Percentiles rank a stretch among this genome's conserved stretches.
Evolutionary conservation across 1,284 basidiomycete genomes (phyloP).

Genomic region (Porphyrellus sp.): DNA sequence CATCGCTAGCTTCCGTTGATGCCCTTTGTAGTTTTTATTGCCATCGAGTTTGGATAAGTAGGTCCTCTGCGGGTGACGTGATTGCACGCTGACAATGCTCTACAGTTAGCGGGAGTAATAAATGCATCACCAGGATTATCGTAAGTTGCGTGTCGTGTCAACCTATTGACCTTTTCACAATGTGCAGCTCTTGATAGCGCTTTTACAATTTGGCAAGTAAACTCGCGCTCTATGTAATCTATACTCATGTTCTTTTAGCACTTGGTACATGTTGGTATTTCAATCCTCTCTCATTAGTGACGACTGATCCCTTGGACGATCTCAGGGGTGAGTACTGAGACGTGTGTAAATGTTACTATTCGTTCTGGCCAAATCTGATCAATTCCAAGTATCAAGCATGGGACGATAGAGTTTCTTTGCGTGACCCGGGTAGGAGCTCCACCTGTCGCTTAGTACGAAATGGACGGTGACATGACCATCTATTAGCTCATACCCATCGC

Average conservation of each 20-base stretch:
- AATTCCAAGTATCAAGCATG: not conserved
- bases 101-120: conserved; percentile 7
- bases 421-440: conserved; percentile 5
- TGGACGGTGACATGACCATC: too few relatives aligned
- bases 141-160: conserved; percentile 1
- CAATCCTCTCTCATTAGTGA: not conserved
- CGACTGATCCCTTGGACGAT: not conserved
- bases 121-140: not conserved
- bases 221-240: not conserved
- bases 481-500: conserved; percentile 10
- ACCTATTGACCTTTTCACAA: not conserved
- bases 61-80: not conserved
- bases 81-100: not conserved
- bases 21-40: conserved; percentile 11
- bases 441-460: not conserved
- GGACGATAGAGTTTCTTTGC: conserved; percentile 7
- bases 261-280: conserved; percentile 10
- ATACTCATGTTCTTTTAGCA: not conserved
- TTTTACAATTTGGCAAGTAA: conserved; percentile 5
- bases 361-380: not conserved
- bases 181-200: not conserved
- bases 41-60: conserved; percentile 20
- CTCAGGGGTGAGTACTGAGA: not conserved
- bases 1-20: not conserved
- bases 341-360: conserved; percentile 1